These are phyloP conservation scores for Penicillium italicum DNA, from an alignment of 2,329 filamentous ascomycete species.

Conservation along the genomic window DNA sequence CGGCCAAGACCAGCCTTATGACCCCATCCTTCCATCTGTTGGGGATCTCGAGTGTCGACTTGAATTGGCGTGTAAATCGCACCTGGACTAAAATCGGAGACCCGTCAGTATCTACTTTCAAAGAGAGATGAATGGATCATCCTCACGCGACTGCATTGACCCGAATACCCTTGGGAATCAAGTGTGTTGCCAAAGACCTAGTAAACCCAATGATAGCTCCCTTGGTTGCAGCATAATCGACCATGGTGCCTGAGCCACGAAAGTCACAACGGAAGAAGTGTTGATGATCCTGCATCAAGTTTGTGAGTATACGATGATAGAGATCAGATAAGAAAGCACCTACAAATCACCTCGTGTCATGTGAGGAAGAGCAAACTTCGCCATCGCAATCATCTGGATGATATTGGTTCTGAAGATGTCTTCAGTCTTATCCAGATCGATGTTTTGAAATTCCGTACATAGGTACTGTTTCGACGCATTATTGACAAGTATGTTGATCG, in stretches of 20 bases:
- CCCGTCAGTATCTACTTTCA: not conserved
- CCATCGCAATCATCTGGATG: conserved; percentile 57
- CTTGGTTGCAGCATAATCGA: conserved; percentile 58
- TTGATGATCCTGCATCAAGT: conserved; percentile 51
- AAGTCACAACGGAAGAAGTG: conserved; percentile 53
- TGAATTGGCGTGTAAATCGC: conserved; percentile 37
- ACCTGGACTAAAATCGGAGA: conserved; percentile 26
- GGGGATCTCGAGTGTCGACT: conserved; percentile 32
- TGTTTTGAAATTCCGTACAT: conserved; percentile 50
- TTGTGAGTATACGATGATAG: not conserved
- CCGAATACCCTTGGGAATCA: conserved; percentile 55
- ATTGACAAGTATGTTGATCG: conserved; percentile 54
- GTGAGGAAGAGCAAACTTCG: conserved; percentile 55
- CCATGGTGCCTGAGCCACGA: conserved; percentile 49
- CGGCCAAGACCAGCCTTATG: conserved; percentile 29
- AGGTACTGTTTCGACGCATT: conserved; percentile 58
- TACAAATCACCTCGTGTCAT: conserved; percentile 52
- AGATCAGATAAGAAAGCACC: conserved; percentile 14
- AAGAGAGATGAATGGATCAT: not conserved
- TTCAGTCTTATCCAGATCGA: conserved; percentile 50
- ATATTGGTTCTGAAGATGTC: conserved; percentile 58
- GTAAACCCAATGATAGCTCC: conserved; percentile 58
- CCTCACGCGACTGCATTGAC: conserved; percentile 49
- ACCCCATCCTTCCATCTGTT: conserved; percentile 37
- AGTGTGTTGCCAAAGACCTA: conserved; percentile 50